These are phyloP conservation scores for Cladosporium sp. DNA, from an alignment of 2,329 filamentous ascomycete species.

Conservation along the genomic window DNA sequence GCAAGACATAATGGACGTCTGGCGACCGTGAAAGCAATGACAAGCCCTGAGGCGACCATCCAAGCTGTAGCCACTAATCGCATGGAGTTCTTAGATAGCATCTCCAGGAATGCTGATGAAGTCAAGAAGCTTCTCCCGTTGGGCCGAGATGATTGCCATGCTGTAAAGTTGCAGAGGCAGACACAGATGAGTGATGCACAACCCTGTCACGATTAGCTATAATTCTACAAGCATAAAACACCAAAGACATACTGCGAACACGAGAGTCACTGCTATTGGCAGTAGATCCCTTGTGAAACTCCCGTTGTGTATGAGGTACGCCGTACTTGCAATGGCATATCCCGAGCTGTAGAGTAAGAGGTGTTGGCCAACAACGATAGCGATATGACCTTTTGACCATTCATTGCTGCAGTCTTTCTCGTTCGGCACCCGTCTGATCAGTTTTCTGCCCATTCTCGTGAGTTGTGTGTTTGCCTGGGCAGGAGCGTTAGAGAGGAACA, in stretches of 20 bases:
- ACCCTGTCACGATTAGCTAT: background rate
- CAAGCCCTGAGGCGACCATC: slow-evolving; percentile 29
- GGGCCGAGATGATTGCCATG: background rate
- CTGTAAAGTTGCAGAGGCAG: background rate
- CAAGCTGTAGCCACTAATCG: slow-evolving; percentile 28
- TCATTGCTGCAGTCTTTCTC: slow-evolving; percentile 13
- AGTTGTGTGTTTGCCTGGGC: background rate
- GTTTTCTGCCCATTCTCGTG: slow-evolving; percentile 11
- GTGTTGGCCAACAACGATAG: slow-evolving; percentile 29
- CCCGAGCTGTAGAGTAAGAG: slow-evolving; percentile 28
- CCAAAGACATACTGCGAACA: background rate
- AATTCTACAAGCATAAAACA: no score
- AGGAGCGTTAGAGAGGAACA: background rate
- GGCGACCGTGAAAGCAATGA: slow-evolving; percentile 29
- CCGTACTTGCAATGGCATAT: slow-evolving; percentile 29
- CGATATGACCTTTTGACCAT: slow-evolving; percentile 19
- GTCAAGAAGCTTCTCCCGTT: background rate
- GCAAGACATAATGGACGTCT: slow-evolving; percentile 26
- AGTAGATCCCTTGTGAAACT: slow-evolving; percentile 23
- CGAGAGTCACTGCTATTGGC: slow-evolving; percentile 22
- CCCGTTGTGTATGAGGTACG: slow-evolving; percentile 26
- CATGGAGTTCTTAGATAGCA: slow-evolving; percentile 24
- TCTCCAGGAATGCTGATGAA: background rate
- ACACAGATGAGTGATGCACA: background rate
- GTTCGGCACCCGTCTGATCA: background rate